Conservation (phyloP, 306 rosid species). For the Pterocarpus santalinus region DNA sequence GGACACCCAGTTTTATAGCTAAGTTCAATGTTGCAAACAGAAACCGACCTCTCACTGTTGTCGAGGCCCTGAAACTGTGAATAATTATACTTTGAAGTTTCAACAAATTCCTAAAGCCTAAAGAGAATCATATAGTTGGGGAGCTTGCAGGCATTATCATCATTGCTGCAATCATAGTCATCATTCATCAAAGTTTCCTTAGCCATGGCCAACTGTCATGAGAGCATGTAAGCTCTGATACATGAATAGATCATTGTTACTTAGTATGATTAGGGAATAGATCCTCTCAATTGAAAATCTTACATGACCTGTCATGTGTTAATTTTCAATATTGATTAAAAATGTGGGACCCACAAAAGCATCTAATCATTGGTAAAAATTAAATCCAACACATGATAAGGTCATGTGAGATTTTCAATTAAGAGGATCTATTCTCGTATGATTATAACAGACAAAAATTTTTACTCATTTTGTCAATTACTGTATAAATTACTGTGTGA, state of each 20-base stretch:
- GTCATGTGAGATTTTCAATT: too few relatives aligned
- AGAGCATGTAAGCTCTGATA: constrained; percentile 34
- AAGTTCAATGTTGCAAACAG: constrained; percentile 46
- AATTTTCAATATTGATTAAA: too few relatives aligned
- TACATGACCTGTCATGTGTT: too few relatives aligned
- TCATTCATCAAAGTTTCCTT: constrained; percentile 38
- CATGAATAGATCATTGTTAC: constrained; percentile 1
- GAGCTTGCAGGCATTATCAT: constrained; percentile 39
- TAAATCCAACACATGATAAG: too few relatives aligned
- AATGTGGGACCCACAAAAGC: too few relatives aligned
- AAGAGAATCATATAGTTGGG: constrained; percentile 27
- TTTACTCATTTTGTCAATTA: constrained; percentile 21
- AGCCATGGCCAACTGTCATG: constrained; percentile 18
- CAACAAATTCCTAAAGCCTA: constrained; percentile 22
- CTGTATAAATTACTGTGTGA: constrained; percentile 4
- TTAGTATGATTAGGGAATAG: neutral
- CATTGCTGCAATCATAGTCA: constrained; percentile 44
- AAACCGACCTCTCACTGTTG: constrained; percentile 33
- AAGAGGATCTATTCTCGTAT: too few relatives aligned
- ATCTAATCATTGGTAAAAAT: too few relatives aligned
- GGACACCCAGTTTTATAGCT: constrained; percentile 36
- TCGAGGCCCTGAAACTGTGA: constrained; percentile 3
- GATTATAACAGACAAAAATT: neutral
- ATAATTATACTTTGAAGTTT: constrained; percentile 3
- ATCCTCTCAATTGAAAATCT: too few relatives aligned